phyloP scores from a whole-genome alignment of 805 yeast species.

The Danielia reshetovae region DNA sequence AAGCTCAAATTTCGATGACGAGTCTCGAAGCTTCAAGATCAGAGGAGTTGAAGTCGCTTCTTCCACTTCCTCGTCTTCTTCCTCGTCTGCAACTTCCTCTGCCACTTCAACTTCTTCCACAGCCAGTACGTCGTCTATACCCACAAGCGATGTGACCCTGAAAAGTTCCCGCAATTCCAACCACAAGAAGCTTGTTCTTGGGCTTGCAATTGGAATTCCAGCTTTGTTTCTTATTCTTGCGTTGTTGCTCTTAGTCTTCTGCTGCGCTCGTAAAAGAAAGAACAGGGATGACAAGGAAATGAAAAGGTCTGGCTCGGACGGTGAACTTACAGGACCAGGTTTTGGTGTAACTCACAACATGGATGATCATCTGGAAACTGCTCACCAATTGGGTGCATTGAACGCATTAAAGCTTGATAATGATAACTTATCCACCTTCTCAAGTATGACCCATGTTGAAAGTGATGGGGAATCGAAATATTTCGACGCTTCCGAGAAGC shows the following conservation, averaged over 20 bases:
- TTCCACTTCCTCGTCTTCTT: conserved; percentile 16
- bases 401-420: conserved; percentile 51
- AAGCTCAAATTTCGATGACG: conserved; percentile 23
- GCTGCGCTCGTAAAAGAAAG: conserved; percentile 45
- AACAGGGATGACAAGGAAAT: conserved; percentile 11
- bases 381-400: conserved; percentile 44
- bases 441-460: conserved; percentile 54
- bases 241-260: conserved; percentile 45
- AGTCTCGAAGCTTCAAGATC: conserved; percentile 45
- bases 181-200: conserved; percentile 74
- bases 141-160: conserved; percentile 18
- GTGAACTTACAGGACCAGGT: conserved; percentile 32
- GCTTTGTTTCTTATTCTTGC: conserved; percentile 47
- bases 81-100: conserved; percentile 21
- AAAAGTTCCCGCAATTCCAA: conserved; percentile 13
- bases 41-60: conserved; percentile 37
- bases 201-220: conserved; percentile 86
- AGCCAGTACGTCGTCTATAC: conserved; percentile 9
- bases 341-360: conserved; percentile 26
- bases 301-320: conserved; percentile 10
- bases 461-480: conserved; percentile 23
- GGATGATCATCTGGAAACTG: conserved; percentile 23
- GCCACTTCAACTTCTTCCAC: conserved; percentile 28
- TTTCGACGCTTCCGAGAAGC: conserved; percentile 35
- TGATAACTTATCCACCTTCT: conserved; percentile 31